Conservation (phyloP, 108 stramenopile genomes). For the Cylindrotheca fusiformis region DNA sequence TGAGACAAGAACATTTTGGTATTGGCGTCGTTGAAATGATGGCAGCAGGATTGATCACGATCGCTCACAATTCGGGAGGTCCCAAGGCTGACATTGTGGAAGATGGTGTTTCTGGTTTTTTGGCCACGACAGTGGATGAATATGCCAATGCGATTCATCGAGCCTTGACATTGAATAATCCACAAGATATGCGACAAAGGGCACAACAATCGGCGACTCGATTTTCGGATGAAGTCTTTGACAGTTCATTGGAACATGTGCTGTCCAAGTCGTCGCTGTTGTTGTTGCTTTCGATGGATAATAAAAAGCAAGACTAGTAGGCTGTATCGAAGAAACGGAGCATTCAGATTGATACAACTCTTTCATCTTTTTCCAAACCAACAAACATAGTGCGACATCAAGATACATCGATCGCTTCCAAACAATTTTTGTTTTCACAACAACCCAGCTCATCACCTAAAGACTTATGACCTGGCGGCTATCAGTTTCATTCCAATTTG, state of each 20-base stretch:
- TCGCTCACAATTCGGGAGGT: slow-evolving; percentile 97
- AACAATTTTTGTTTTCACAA: too few relatives aligned
- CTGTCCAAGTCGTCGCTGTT: not conserved
- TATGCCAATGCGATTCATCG: slow-evolving; percentile 71
- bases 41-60: slow-evolving; percentile 92
- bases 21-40: slow-evolving; percentile 99
- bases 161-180: slow-evolving; percentile 42
- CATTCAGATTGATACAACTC: not conserved
- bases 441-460: too few relatives aligned
- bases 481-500: too few relatives aligned
- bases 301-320: not conserved
- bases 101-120: slow-evolving; percentile 47
- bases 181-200: slow-evolving; percentile 33
- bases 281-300: too few relatives aligned
- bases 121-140: slow-evolving; percentile 70
- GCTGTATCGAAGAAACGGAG: not conserved
- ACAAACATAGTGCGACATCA: too few relatives aligned
- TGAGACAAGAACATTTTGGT: slow-evolving; percentile 99
- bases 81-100: slow-evolving; percentile 84
- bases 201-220: slow-evolving; percentile 53
- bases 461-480: too few relatives aligned
- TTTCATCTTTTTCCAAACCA: too few relatives aligned
- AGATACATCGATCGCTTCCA: too few relatives aligned
- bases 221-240: slow-evolving; percentile 77
- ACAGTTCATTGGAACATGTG: slow-evolving; percentile 12